Evolutionary conservation across 352 stramenopile species (phyloP), one percentile per base, ranked within the genome.

Genomic region (Pythium brassicae): DNA sequence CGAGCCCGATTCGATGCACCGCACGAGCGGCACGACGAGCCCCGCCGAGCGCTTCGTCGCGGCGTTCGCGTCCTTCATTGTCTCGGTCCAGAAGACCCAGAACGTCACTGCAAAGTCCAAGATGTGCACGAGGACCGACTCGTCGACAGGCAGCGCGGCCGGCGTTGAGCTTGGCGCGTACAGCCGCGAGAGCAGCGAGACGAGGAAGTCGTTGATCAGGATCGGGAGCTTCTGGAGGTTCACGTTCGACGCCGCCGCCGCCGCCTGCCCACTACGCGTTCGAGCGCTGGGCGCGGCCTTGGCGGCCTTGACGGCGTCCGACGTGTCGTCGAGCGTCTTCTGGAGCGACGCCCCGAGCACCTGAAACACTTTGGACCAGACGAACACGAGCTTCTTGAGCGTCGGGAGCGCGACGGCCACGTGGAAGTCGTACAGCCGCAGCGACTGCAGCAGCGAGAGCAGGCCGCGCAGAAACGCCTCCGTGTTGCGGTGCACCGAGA

Each of bases 21-120:
- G 61, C n/a, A 85, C 66, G 14, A 92, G 50, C 39, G 79, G 71
- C 25, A 56, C 44, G 23, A 92, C 65, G 15, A 92, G 57, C 0
- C 61, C 74, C 40, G 65, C 66, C 11, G 78, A 82, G 4, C 79
- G 76, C 26, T 87, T 88, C 29, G 66, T 88, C 19, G 66, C 68
- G 0, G 74, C 75, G 46, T 62, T 63, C 22, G 60, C 37, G 27
- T 87, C 77, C 51, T 86, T 72, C 34, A 88, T 55, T n/a, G 73
- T 64, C 43, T 63, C 71, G 7, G 57, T 61, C 70, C 81, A 87
- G 48, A 92, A 92, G 51, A 71, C 72, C 83, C 83, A 92, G 46
- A 91, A 91, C 19, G 66, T 65, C 10, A 86, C 69, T 34, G 72
- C 78, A 59, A 92, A 90, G 47, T 90, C 83, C 23, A 92, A 68